Evolutionary conservation across 2,329 filamentous ascomycete species (phyloP), one percentile per base, ranked within the genome.

Genomic region (Macroventuria anomochaeta): DNA sequence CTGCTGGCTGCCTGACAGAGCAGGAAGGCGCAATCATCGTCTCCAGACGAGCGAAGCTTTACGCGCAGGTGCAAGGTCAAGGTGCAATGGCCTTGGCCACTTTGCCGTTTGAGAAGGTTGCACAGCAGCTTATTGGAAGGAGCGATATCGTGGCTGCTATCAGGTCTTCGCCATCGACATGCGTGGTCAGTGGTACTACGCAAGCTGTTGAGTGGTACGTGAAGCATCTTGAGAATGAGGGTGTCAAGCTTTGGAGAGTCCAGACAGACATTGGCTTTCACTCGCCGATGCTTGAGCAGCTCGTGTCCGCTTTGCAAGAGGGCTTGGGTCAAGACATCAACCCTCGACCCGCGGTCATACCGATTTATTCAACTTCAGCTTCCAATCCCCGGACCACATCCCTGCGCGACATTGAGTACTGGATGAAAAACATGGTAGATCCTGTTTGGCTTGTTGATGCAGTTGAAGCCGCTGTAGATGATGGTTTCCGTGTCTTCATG

Each of bases 241-340:
- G 61, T 3, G 51, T 77, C 38, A 74, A 71, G 48, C 62, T 63
- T 0, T 69, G 73, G 54, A 62, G 56, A 11, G 76, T 80, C 7
- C 69, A 74, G 28, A 76, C 75, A 0, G 74, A 78, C 36, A 69
- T 80, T 33, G 70, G 75, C 2, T 79, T 80, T 47, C 77, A 79
- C 51, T 74, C 69, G 33, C 75, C 73, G 6, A 67, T 75, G 55
- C 65, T 79, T 7, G 52, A 68, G 11, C 48, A 49, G 15, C 68
- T 78, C 11, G 61, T 61, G 0, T 52, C 61, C 12, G 67, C 73
- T 7, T 58, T 79, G 7, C 26, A 46, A 4, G 39, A 68, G 11
- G 53, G 53, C 10, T 31, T 64, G 12, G 28, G 36, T 3, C 42
- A 46, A 8, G 52, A 50, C 13, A 50, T 67, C 13, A 50, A 52